These are phyloP conservation scores for Tricharina praecox DNA, from an alignment of 495 filamentous ascomycete genomes.

Conservation along the genomic window DNA sequence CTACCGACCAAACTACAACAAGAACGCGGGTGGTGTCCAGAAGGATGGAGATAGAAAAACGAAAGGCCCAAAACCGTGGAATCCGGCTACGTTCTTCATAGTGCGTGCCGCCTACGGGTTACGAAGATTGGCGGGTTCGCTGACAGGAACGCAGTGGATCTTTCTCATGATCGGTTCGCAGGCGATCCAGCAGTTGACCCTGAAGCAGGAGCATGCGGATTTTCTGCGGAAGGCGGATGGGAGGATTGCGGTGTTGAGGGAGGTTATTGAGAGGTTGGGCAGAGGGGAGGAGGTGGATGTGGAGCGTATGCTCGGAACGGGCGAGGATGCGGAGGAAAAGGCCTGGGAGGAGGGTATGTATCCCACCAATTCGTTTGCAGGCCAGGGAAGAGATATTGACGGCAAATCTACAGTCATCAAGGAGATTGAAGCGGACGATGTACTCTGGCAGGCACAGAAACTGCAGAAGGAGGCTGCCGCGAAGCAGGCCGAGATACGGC, in stretches of 20 bases:
- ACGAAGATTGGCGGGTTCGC: neutral
- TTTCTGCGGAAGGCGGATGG: constrained; percentile 62
- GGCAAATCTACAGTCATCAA: constrained; percentile 40
- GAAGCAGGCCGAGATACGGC: neutral
- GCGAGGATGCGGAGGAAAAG: constrained; percentile 59
- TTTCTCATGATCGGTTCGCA: constrained; percentile 85
- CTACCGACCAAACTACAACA: constrained; percentile 8
- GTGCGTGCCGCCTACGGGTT: constrained; percentile 11
- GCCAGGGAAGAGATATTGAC: neutral
- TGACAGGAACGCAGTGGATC: constrained; percentile 35
- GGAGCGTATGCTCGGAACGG: constrained; percentile 62
- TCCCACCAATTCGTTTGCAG: neutral
- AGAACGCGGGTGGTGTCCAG: neutral
- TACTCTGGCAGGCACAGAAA: constrained; percentile 34
- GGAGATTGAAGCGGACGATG: constrained; percentile 67
- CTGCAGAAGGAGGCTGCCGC: neutral
- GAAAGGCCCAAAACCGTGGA: constrained; percentile 50
- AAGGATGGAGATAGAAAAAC: constrained; percentile 29
- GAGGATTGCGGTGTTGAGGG: constrained; percentile 56
- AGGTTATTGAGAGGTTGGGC: constrained; percentile 68
- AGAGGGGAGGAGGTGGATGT: constrained; percentile 83
- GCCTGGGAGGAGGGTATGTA: constrained; percentile 63
- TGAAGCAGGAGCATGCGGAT: constrained; percentile 55
- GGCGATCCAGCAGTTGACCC: constrained; percentile 72
- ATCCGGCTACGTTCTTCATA: constrained; percentile 86